Percentiles rank a stretch among this genome's conserved stretches.
Evolutionary conservation across 306 rosid species (phyloP).

Genomic region (Hippophae tibetana): DNA sequence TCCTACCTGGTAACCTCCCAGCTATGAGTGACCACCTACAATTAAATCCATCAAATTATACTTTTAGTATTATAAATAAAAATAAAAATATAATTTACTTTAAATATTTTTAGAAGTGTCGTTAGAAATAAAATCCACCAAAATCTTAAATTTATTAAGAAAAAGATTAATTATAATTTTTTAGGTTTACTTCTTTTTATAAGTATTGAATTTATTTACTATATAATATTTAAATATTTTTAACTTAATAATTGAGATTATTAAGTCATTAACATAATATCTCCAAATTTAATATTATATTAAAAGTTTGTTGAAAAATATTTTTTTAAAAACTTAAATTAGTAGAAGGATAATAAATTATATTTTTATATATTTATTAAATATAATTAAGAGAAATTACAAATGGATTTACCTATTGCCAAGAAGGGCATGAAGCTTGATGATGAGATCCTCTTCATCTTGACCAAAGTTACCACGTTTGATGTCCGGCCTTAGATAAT

Average conservation of each 20-base stretch:
- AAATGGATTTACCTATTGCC: conserved; percentile 47
- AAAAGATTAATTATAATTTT: too few species aligned
- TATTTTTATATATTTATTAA: too few species aligned
- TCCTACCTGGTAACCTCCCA: conserved; percentile 57
- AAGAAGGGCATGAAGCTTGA: conserved; percentile 70
- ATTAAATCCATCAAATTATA: too few species aligned
- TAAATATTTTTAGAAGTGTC: not conserved
- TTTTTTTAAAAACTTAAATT: too few species aligned
- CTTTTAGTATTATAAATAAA: not conserved
- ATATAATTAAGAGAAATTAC: not conserved
- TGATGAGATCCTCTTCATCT: conserved; percentile 74
- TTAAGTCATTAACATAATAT: fast-evolving
- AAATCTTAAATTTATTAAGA: too few species aligned
- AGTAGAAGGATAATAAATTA: too few species aligned
- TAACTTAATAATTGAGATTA: too few species aligned
- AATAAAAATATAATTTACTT: not conserved
- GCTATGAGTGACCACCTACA: conserved; percentile 60
- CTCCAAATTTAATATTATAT: too few species aligned
- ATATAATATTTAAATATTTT: too few species aligned
- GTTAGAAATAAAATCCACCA: not conserved
- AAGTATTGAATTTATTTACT: too few species aligned
- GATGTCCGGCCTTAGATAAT: conserved; percentile 58
- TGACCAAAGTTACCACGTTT: conserved; percentile 59
- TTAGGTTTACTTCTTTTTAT: too few species aligned
- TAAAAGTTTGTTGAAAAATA: too few species aligned